These are phyloP conservation scores for Serendipita sp. DNA, from an alignment of 768 basidiomycete genomes.

Conservation along the genomic window DNA sequence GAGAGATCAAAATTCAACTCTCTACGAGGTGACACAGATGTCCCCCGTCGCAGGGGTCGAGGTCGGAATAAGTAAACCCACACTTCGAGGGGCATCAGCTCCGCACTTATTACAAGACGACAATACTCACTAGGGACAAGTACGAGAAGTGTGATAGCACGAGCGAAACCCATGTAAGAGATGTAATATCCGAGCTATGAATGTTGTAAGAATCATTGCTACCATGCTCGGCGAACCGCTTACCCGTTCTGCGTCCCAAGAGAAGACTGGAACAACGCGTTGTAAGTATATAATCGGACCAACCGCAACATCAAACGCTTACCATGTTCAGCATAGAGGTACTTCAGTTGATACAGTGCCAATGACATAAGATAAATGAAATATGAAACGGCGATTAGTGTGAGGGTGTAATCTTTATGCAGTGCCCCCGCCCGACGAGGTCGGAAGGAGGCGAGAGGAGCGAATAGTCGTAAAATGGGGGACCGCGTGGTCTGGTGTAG, in stretches of 20 bases:
- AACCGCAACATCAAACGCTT: not conserved
- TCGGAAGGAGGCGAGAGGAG: constrained; percentile 6
- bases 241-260: constrained; percentile 49
- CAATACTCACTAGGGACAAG: constrained; percentile 46
- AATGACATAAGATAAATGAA: constrained; percentile 49
- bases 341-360: constrained; percentile 52
- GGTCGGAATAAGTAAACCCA: not conserved
- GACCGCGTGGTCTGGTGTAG: constrained; percentile 16
- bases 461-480: constrained; percentile 7
- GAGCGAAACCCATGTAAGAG: constrained; percentile 46
- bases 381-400: constrained; percentile 44
- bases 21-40: constrained; percentile 31
- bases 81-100: not conserved
- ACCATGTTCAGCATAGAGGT: constrained; percentile 54
- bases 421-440: constrained; percentile 8
- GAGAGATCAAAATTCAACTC: constrained; percentile 55
- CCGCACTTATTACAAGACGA: not conserved
- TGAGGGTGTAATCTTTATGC: constrained; percentile 58
- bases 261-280: constrained; percentile 27
- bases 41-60: not conserved
- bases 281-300: not conserved
- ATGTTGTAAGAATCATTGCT: not conserved
- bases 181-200: constrained; percentile 56
- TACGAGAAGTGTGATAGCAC: constrained; percentile 50
- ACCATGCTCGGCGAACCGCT: constrained; percentile 9